Evolutionary conservation across 2,329 filamentous ascomycete genomes (phyloP).

Genomic region (Penicillium sp.): DNA sequence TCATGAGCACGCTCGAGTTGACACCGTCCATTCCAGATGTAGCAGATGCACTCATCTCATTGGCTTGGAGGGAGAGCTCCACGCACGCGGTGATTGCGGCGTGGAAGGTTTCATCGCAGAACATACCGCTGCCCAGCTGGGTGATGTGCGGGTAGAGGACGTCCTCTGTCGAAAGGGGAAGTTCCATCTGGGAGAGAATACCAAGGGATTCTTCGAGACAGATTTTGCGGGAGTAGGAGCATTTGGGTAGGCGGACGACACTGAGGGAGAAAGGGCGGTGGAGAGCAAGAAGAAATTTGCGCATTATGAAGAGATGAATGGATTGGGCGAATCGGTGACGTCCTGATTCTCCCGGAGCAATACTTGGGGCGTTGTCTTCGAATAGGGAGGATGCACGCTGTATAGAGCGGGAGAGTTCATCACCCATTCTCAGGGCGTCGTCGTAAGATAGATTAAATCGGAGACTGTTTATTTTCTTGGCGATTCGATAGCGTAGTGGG

Average conservation of each 20-base stretch:
- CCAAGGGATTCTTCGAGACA: conserved; percentile 31
- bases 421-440: conserved; percentile 26
- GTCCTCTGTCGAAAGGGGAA: conserved; percentile 13
- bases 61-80: conserved; percentile 26
- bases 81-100: conserved; percentile 28
- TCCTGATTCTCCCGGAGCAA: conserved; percentile 3
- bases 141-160: conserved; percentile 25
- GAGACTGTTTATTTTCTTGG: conserved; percentile 25
- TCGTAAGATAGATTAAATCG: conserved; percentile 28
- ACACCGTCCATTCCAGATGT: conserved; percentile 14
- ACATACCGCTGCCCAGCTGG: conserved; percentile 28
- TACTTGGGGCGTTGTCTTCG: conserved; percentile 12
- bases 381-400: conserved; percentile 21
- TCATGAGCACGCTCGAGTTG: conserved; percentile 21
- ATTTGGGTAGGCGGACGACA: conserved; percentile 27
- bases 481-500: conserved; percentile 25
- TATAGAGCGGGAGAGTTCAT: conserved; percentile 21
- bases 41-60: conserved; percentile 17
- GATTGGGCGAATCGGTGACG: conserved; percentile 25
- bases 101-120: conserved; percentile 30
- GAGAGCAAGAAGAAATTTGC: conserved; percentile 49
- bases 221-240: conserved; percentile 32
- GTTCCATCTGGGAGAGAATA: conserved; percentile 27
- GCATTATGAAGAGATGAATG: conserved; percentile 45
- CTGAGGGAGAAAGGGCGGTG: conserved; percentile 40